Evolutionary conservation across 352 stramenopile species (phyloP).

Genomic region (Phytophthora tentaculata): DNA sequence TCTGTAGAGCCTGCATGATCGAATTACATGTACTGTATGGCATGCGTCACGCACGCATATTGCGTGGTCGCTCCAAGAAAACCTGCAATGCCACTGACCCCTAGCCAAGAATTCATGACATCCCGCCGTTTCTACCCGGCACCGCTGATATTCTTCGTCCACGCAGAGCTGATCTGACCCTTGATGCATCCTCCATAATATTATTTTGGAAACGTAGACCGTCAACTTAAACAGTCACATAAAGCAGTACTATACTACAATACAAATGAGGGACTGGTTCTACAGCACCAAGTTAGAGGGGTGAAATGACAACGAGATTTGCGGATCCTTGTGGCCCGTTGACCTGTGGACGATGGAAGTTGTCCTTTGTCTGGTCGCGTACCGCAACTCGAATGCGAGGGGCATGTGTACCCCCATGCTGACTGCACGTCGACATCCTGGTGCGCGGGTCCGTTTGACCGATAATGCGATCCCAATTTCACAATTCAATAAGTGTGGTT

Average conservation of each 20-base stretch:
- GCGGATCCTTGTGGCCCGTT: constrained; percentile 12
- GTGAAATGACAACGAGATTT: constrained; percentile 14
- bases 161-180: constrained; percentile 6
- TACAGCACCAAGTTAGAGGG: constrained; percentile 1
- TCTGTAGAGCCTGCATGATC: too few relatives aligned
- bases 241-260: background rate
- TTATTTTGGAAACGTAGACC: background rate
- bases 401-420: constrained; percentile 1
- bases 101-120: constrained; percentile 5
- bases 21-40: too few relatives aligned
- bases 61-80: too few relatives aligned
- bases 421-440: constrained; percentile 20
- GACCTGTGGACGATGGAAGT: background rate
- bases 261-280: background rate
- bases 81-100: background rate
- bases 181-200: constrained; percentile 2
- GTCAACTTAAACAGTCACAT: background rate
- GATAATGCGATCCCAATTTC: too few relatives aligned
- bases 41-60: too few relatives aligned
- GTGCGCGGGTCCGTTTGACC: too few relatives aligned
- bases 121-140: constrained; percentile 14
- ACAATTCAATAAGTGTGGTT: constrained; percentile 2
- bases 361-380: constrained; percentile 23
- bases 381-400: background rate
- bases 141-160: constrained; percentile 3